Percentiles rank a stretch among this genome's conserved stretches.
phyloP scores from a whole-genome alignment of 208 protist genomes.

The Giardia muris region DNA sequence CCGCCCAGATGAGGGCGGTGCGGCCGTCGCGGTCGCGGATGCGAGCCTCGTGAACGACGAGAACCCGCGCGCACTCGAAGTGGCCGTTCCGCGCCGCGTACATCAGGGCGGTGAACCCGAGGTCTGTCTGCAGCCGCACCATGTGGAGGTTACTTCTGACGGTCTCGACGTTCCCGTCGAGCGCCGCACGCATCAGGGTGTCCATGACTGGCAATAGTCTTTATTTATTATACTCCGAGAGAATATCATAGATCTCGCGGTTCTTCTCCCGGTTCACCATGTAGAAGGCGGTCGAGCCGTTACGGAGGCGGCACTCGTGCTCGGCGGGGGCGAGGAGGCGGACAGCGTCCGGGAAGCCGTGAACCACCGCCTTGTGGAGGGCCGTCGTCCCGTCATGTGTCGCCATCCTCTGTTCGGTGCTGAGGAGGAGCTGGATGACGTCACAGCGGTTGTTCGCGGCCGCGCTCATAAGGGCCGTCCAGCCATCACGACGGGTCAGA shows the following conservation, averaged over 20 bases:
- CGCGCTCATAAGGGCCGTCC: not conserved
- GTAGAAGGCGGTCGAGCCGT: not conserved
- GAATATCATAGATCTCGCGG: not conserved
- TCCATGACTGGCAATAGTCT: too few species aligned
- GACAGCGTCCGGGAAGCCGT: not conserved
- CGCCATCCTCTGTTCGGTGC: not conserved
- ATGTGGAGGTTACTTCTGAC: too few species aligned
- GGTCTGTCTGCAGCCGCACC: too few species aligned
- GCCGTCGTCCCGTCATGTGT: not conserved
- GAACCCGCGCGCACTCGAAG: too few species aligned
- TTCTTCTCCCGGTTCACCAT: not conserved
- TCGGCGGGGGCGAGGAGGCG: not conserved
- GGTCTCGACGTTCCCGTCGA: too few species aligned
- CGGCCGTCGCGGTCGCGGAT: too few species aligned
- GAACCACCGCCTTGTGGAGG: not conserved
- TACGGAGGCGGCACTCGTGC: not conserved
- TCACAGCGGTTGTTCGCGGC: not conserved
- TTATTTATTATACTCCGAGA: not conserved
- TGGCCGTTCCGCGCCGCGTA: too few species aligned
- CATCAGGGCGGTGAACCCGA: too few species aligned
- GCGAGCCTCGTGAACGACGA: too few species aligned
- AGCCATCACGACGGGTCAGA: not conserved
- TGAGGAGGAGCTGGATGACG: not conserved
- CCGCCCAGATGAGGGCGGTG: too few species aligned
- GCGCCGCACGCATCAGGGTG: too few species aligned